Base-by-base conservation (phyloP, 805 yeast genomes). In the Spathaspora passalidarum region DNA sequence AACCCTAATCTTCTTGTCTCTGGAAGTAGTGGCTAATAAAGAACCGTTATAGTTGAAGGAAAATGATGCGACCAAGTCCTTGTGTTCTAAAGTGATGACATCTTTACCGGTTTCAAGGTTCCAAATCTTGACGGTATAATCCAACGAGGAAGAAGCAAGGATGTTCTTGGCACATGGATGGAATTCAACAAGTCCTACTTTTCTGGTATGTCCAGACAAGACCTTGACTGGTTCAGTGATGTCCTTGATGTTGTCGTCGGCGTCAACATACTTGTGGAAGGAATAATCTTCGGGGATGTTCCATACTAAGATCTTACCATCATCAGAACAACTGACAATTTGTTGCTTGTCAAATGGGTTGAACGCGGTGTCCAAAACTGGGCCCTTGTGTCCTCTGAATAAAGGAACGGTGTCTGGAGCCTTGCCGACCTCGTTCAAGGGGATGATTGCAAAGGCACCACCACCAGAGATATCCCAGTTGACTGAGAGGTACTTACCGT, bases 391-490 rank as follows among this genome's bases (percentile, higher is more conserved):
- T 13, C 99, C 99, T 58, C 97, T 81, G 67, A 92, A 94, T 54
- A 94, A 75, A 2, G 99, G 94, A 41, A 90, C 91, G 49, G 84
- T 81, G 56, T 94, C 99, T 3, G 97, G 97, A 6, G 91, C 83
- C 62, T 91, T 94, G 8, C 99, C 98, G 16, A 81, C 84, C 64
- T 92, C 97, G 7, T 64, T 62, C 20, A 88, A 71, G 2, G 99
- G 99, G 49, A 94, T 82, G 10, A 95, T 87, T 1, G 96, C 97
- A 72, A 94, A 91, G 0, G 98, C 95, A 44, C 99, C 99, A 51
- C 98, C 98, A 35, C 98, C 98, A 9, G 96, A 85, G 25, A 97
- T 76, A 48, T 88, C 89, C 96, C 97, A 90, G 63, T 88, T 90
- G 53, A 90, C 85, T 1, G 96, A 77, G 36, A 94, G 66, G 59